phyloP scores from a whole-genome alignment of 768 basidiomycete genomes.

The Kwoniella dejecticola region DNA sequence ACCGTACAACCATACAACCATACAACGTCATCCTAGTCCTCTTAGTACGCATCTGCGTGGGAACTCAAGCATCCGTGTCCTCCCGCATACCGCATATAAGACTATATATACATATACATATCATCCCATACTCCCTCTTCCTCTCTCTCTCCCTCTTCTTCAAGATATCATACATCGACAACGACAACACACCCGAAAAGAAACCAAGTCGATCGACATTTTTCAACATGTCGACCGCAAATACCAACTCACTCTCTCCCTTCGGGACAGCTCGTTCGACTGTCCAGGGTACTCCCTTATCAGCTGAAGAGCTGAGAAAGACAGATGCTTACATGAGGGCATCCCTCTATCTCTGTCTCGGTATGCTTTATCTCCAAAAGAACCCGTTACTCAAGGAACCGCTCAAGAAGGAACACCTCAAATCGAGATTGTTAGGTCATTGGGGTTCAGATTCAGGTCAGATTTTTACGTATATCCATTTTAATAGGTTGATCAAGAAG shows the following conservation, averaged over 20 bases:
- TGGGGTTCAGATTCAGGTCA: conserved; percentile 73
- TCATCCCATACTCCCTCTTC: background rate
- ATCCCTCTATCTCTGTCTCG: conserved; percentile 63
- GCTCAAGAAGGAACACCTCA: conserved; percentile 67
- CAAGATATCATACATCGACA: background rate
- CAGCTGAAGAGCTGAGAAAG: conserved; percentile 44
- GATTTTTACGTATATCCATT: conserved; percentile 69
- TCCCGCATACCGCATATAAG: background rate
- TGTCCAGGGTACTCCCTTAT: conserved; percentile 37
- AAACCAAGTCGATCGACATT: background rate
- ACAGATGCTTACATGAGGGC: conserved; percentile 48
- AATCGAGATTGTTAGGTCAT: conserved; percentile 76
- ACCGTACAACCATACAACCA: too few species aligned
- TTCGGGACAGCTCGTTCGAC: conserved; percentile 45
- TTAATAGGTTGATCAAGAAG: conserved; percentile 58
- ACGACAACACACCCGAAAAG: too few species aligned
- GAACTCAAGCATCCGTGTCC: background rate
- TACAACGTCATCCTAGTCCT: background rate
- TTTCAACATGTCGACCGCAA: conserved; percentile 1
- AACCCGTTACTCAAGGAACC: conserved; percentile 40
- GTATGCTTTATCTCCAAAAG: conserved; percentile 54
- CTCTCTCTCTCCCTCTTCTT: conserved; percentile 3
- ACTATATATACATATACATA: conserved; percentile 9
- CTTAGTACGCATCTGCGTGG: background rate
- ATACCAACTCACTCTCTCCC: conserved; percentile 20